These are phyloP conservation scores for Ananas comosus DNA, from an alignment of 176 grass and related monocot genomes.

Conservation along the genomic window DNA sequence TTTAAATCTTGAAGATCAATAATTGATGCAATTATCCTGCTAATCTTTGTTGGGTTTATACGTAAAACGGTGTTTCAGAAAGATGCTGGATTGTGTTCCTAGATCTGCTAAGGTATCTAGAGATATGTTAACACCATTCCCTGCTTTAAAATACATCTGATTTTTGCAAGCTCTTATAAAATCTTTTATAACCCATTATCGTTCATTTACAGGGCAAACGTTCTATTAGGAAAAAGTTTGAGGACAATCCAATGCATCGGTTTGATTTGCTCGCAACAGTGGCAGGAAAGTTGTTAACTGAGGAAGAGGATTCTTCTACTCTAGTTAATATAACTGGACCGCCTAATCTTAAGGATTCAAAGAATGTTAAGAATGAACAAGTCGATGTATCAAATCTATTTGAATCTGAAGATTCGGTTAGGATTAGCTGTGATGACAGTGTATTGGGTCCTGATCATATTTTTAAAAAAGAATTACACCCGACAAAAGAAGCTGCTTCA, in stretches of 20 bases:
- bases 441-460: constrained; percentile 15
- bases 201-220: constrained; percentile 43
- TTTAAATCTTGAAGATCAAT: constrained; percentile 15
- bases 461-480: neutral
- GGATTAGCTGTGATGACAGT: constrained; percentile 23
- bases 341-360: constrained; percentile 14
- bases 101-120: constrained; percentile 41
- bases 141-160: neutral
- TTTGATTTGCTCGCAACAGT: constrained; percentile 69
- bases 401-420: constrained; percentile 24
- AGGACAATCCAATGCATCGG: constrained; percentile 37
- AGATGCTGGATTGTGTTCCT: constrained; percentile 37
- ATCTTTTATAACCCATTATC: neutral
- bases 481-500: constrained; percentile 17
- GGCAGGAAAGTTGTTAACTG: constrained; percentile 36
- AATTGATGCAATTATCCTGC: constrained; percentile 19
- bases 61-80: constrained; percentile 57
- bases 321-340: constrained; percentile 21
- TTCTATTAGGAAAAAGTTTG: constrained; percentile 38
- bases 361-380: constrained; percentile 32
- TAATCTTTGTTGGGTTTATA: constrained; percentile 9
- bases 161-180: neutral
- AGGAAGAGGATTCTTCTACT: constrained; percentile 26
- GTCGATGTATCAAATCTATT: constrained; percentile 11
- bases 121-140: neutral